phyloP scores from a whole-genome alignment of 495 filamentous ascomycete species.

The Amorphotheca resinae region DNA sequence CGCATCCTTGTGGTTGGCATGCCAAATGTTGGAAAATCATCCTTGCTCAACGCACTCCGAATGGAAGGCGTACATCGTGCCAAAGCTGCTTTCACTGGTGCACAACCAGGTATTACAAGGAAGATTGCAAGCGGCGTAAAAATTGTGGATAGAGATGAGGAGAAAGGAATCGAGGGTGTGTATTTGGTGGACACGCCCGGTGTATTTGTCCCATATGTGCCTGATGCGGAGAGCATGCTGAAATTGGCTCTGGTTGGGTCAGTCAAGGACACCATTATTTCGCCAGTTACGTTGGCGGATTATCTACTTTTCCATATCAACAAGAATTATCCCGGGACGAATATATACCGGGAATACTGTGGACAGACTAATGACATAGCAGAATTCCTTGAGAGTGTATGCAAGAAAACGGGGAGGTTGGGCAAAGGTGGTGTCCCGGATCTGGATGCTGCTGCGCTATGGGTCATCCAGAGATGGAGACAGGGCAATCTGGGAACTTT shows the following conservation, averaged over 20 bases:
- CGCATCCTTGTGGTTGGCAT: conserved; percentile 85
- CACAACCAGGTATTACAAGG: conserved; percentile 78
- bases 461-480: conserved; percentile 78
- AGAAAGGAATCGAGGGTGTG: conserved; percentile 23
- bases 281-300: conserved; percentile 64
- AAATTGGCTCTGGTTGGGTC: conserved; percentile 82
- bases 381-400: conserved; percentile 54
- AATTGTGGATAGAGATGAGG: conserved; percentile 34
- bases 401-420: conserved; percentile 61
- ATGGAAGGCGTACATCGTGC: conserved; percentile 44
- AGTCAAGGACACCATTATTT: conserved; percentile 78
- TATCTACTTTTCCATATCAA: conserved; percentile 85
- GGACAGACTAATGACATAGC: conserved; percentile 71
- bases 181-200: conserved; percentile 51
- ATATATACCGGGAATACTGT: conserved; percentile 48
- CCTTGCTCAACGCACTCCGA: conserved; percentile 78
- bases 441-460: conserved; percentile 61
- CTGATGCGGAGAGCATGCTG: conserved; percentile 75
- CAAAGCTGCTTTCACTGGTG: conserved; percentile 74
- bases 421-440: conserved; percentile 61
- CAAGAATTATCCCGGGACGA: conserved; percentile 18
- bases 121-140: conserved; percentile 76
- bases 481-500: conserved; percentile 64
- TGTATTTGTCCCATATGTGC: conserved; percentile 87
- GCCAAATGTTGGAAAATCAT: conserved; percentile 92